A percentile compares a stretch with the other conserved stretches of the same genome.
phyloP scores from a whole-genome alignment of 805 yeast species.

The Candida namnaoensis region DNA sequence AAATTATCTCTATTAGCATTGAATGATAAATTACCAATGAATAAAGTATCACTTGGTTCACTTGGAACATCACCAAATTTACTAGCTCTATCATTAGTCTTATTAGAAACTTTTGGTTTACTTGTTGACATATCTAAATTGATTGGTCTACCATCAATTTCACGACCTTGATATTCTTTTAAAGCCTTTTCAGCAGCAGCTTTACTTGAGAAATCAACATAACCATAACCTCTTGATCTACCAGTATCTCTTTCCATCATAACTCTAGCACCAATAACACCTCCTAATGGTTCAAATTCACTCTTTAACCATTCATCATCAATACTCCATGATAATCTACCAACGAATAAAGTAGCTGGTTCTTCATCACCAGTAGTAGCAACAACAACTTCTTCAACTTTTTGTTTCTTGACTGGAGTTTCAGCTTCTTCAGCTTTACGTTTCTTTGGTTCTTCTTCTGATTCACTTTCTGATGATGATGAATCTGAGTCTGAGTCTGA shows the following conservation, averaged over 20 bases:
- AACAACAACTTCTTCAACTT: conserved; percentile 54
- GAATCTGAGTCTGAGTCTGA: conserved; percentile 15
- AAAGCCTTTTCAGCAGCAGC: conserved; percentile 82
- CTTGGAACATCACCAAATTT: conserved; percentile 87
- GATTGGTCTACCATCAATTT: conserved; percentile 94
- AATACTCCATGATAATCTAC: conserved; percentile 94
- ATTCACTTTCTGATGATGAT: conserved; percentile 17
- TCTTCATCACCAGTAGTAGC: conserved; percentile 72
- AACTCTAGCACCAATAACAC: conserved; percentile 84
- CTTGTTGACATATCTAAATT: conserved; percentile 88
- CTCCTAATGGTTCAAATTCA: conserved; percentile 79
- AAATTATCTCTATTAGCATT: conserved; percentile 75
- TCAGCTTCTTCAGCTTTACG: conserved; percentile 23
- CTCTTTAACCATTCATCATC: conserved; percentile 90
- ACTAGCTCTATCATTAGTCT: conserved; percentile 70
- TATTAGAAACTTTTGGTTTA: conserved; percentile 56
- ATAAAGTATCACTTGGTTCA: conserved; percentile 90
- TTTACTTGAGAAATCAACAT: conserved; percentile 83
- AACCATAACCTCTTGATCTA: conserved; percentile 94
- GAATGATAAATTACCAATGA: conserved; percentile 94
- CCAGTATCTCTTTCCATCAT: conserved; percentile 88
- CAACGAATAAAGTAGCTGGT: conserved; percentile 89
- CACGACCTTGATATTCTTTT: conserved; percentile 79
- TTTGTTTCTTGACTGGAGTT: conserved; percentile 44
- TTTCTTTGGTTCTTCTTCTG: conserved; percentile 21